These are phyloP conservation scores for Sporothrix protearum DNA, from an alignment of 2,329 filamentous ascomycete genomes.

Conservation along the genomic window DNA sequence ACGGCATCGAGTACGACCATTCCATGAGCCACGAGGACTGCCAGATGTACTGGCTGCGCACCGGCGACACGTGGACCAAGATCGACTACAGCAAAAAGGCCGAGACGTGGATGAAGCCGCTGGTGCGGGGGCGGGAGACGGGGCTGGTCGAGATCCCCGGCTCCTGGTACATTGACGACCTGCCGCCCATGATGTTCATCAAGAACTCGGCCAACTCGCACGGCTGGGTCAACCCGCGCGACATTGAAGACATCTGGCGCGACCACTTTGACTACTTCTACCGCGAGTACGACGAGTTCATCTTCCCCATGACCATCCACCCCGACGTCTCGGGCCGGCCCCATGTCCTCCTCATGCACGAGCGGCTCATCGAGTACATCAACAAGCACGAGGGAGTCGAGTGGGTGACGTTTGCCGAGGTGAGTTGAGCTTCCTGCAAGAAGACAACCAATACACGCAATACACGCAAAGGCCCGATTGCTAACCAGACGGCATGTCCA, in stretches of 20 bases:
- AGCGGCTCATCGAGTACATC: conserved; percentile 29
- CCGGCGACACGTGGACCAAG: conserved; percentile 63
- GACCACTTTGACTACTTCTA: conserved; percentile 73
- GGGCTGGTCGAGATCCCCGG: conserved; percentile 65
- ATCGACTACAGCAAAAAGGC: conserved; percentile 63
- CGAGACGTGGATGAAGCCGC: conserved; percentile 63
- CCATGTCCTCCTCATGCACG: conserved; percentile 56
- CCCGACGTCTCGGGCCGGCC: conserved; percentile 69
- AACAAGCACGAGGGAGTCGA: conserved; percentile 44
- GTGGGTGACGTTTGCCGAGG: conserved; percentile 57
- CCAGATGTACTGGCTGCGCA: conserved; percentile 60
- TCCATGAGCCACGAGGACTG: conserved; percentile 64
- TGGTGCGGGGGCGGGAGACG: conserved; percentile 56
- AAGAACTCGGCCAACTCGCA: conserved; percentile 63
- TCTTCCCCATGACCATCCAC: conserved; percentile 75
- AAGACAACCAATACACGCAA: neutral
- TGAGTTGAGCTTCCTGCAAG: neutral
- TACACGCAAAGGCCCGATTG: too few species aligned
- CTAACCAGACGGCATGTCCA: conserved; percentile 33
- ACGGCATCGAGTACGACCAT: conserved; percentile 69
- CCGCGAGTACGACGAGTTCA: conserved; percentile 70
- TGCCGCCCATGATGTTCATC: conserved; percentile 70
- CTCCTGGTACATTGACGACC: conserved; percentile 62
- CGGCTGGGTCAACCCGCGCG: conserved; percentile 54
- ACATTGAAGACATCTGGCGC: conserved; percentile 60